These are phyloP conservation scores for Sporothrix pallida DNA, from an alignment of 2,329 filamentous ascomycete species.

Conservation along the genomic window DNA sequence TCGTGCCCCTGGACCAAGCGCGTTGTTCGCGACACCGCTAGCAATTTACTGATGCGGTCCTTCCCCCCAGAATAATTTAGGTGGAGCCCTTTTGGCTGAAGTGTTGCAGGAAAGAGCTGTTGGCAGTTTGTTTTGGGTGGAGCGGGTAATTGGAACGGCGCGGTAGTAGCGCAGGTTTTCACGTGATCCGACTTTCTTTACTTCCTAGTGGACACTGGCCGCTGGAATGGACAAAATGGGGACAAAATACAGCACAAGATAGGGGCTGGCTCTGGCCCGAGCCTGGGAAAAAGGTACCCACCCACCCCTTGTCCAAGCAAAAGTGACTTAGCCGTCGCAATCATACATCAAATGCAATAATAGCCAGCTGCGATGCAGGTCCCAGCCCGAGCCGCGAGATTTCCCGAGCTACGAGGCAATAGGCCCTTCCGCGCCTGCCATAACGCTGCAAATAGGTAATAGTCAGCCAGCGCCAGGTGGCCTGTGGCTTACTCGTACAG, in stretches of 20 bases:
- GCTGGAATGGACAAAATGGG: neutral
- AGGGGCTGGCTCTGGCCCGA: neutral
- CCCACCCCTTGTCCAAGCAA: slow-evolving; percentile 22
- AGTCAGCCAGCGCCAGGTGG: slow-evolving; percentile 17
- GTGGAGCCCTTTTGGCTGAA: slow-evolving; percentile 1
- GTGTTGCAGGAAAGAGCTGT: slow-evolving; percentile 13
- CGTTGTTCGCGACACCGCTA: slow-evolving; percentile 35
- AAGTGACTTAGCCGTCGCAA: slow-evolving; percentile 24
- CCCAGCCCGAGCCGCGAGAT: slow-evolving; percentile 33
- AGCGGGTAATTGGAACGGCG: slow-evolving; percentile 10
- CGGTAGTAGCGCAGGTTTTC: neutral
- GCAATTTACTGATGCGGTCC: slow-evolving; percentile 25
- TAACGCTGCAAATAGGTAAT: no score
- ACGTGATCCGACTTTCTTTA: slow-evolving; percentile 24
- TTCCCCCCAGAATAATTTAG: slow-evolving; percentile 2
- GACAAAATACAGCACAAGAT: neutral
- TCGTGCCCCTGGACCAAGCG: slow-evolving; percentile 29
- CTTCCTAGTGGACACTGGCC: neutral
- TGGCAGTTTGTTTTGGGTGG: slow-evolving; percentile 7
- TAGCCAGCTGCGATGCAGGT: neutral
- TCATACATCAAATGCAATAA: neutral
- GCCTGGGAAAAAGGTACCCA: slow-evolving; percentile 25
- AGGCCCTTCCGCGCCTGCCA: neutral
- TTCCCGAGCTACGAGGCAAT: slow-evolving; percentile 29
- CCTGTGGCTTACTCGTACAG: neutral